Evolutionary conservation across 176 grass and related monocot genomes (phyloP), one percentile per base, ranked within the genome.

Genomic region (Avena eriantha): DNA sequence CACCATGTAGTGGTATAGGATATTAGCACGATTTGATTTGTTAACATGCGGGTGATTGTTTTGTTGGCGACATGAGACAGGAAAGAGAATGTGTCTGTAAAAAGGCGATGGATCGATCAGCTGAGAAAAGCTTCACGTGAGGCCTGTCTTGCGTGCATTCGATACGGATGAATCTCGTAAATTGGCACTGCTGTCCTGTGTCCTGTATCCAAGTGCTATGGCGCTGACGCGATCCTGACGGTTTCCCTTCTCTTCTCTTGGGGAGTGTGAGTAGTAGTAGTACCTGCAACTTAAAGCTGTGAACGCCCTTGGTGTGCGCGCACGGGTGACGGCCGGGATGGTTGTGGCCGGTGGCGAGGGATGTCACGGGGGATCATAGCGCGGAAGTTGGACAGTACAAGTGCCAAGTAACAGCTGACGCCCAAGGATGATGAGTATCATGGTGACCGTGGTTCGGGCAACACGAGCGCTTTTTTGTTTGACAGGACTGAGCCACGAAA

Each of bases 41-140:
- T 55, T 55, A 17, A 18, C 53, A 55, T 55, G 53, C 5, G 4
- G 53, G 53, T 55, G 54, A 29, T 80, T 7, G 67, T 72, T 71
- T 21, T 10, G 9, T 14, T 72, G 16, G 34, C 41, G 56, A 64
- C 11, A 7, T 61, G 33, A 43, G 7, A 82, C 16, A 8, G 39
- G 65, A 78, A 56, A 57, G 33, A 56, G 76, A 81, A 88, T 7
- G 7, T 88, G 90, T 78, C 61, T 82, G 75, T 21, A 60, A 76
- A 87, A 51, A 21, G 13, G 33, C 7, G 39, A 41, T 49, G 0
- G 46, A 0, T 41, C 61, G 35, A 39, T 70, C 7, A 69, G 17
- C 33, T 19, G 8, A 82, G 29, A 29, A 29, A 29, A 29, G 29
- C 29, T 29, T 29, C 29, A 29, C 29, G 29, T 29, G 1, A 29